phyloP scores from a whole-genome alignment of 371 early-diverging fungal genomes.

The Zopfochytrium polystomum region DNA sequence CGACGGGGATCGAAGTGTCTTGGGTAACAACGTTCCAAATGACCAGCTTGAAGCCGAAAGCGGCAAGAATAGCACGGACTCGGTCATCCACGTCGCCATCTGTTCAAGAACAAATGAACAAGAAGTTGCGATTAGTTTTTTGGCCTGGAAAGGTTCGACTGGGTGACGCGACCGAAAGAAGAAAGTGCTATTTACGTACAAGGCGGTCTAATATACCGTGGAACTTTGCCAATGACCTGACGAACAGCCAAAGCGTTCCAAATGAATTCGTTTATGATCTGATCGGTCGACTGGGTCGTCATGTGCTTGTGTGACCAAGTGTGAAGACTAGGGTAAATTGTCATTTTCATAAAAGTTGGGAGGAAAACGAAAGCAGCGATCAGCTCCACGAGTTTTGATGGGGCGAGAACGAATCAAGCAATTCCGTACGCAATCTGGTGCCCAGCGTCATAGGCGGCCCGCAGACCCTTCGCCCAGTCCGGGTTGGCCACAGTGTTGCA shows the following conservation, averaged over 20 bases:
- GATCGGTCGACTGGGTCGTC: conserved; percentile 63
- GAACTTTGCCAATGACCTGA: conserved; percentile 32
- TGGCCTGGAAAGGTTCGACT: too few relatives aligned
- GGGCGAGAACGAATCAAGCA: background rate
- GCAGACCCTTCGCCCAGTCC: conserved; percentile 7
- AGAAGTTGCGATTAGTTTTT: too few relatives aligned
- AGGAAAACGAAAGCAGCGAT: background rate
- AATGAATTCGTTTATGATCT: conserved; percentile 69
- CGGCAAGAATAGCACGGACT: conserved; percentile 33
- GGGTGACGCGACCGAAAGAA: too few relatives aligned
- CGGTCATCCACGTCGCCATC: conserved; percentile 52
- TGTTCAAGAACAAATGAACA: too few relatives aligned
- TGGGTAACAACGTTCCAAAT: conserved; percentile 35
- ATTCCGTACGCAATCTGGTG: conserved; percentile 27
- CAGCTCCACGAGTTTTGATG: conserved; percentile 68
- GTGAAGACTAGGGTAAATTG: too few relatives aligned
- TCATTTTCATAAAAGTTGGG: too few relatives aligned
- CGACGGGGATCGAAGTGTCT: conserved; percentile 14
- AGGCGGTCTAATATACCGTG: conserved; percentile 51
- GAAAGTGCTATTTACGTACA: too few relatives aligned
- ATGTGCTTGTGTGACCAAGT: conserved; percentile 56
- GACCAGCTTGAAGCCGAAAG: conserved; percentile 33
- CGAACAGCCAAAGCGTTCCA: conserved; percentile 55
- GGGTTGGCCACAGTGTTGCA: conserved; percentile 29
- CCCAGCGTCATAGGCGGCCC: conserved; percentile 27